These are phyloP conservation scores for Yarrowia keelungensis DNA, from an alignment of 805 yeast genomes.

Conservation along the genomic window DNA sequence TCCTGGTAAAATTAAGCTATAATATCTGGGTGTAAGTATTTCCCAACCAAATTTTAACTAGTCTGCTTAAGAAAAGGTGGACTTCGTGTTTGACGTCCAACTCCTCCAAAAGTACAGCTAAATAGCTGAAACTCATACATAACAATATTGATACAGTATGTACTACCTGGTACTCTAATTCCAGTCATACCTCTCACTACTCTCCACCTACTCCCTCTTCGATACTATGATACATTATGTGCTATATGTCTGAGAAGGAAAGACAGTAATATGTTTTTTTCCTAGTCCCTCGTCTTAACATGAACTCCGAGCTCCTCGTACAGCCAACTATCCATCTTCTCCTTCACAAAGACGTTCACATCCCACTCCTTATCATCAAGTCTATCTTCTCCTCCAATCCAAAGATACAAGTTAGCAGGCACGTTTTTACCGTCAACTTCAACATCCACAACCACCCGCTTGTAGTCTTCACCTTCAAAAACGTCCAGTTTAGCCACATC, in stretches of 20 bases:
- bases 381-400: constrained; percentile 30
- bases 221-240: background rate
- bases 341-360: constrained; percentile 23
- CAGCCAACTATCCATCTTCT: constrained; percentile 25
- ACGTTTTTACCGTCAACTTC: constrained; percentile 2
- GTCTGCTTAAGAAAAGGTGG: no score
- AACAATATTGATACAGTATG: no score
- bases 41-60: no score
- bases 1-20: no score
- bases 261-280: background rate
- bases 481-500: constrained; percentile 20
- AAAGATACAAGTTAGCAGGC: constrained; percentile 21
- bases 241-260: background rate
- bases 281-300: constrained; percentile 11
- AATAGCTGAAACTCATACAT: no score
- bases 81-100: no score
- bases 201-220: no score
- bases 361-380: constrained; percentile 22
- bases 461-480: constrained; percentile 21
- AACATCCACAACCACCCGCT: constrained; percentile 18
- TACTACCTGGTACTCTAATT: no score
- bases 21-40: no score
- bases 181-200: no score
- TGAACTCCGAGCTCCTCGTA: constrained; percentile 30
- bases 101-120: no score